These are phyloP conservation scores for Yamadazyma insecticola DNA, from an alignment of 805 yeast genomes.

Conservation along the genomic window DNA sequence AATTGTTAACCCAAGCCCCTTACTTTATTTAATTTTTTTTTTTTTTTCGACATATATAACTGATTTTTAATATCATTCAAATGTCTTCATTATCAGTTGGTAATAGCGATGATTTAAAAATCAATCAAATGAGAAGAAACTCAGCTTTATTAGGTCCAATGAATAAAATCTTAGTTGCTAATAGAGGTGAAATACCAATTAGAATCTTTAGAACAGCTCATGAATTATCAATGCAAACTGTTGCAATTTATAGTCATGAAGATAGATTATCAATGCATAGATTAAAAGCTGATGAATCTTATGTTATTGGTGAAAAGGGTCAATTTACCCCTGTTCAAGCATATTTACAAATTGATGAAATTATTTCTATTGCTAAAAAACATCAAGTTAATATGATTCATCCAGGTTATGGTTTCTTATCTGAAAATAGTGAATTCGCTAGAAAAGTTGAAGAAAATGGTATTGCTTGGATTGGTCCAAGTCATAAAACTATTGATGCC, in stretches of 20 bases:
- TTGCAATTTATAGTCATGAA: conserved; percentile 94
- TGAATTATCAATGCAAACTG: conserved; percentile 94
- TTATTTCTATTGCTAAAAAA: conserved; percentile 52
- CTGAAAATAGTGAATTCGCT: conserved; percentile 87
- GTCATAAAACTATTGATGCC: conserved; percentile 78
- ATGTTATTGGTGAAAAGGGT: conserved; percentile 85
- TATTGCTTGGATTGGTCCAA: conserved; percentile 95
- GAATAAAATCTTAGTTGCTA: conserved; percentile 71
- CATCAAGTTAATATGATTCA: conserved; percentile 83
- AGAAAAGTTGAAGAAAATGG: conserved; percentile 86
- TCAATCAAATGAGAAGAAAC: conserved; percentile 39
- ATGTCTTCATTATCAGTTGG: conserved; percentile 9
- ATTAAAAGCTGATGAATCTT: conserved; percentile 90
- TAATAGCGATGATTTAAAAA: conserved; percentile 15
- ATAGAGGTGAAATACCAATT: conserved; percentile 82
- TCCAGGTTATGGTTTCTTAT: conserved; percentile 72
- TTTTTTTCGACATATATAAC: not conserved
- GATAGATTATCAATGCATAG: conserved; percentile 94
- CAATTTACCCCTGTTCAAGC: conserved; percentile 95
- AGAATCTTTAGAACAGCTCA: conserved; percentile 96
- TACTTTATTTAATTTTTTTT: too few species aligned
- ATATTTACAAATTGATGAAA: conserved; percentile 91
- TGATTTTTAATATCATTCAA: conserved; percentile 1
- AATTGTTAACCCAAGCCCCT: too few species aligned
- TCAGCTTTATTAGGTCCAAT: conserved; percentile 41